Base-by-base conservation (phyloP, 306 rosid genomes). In the Quercus agrifolia region DNA sequence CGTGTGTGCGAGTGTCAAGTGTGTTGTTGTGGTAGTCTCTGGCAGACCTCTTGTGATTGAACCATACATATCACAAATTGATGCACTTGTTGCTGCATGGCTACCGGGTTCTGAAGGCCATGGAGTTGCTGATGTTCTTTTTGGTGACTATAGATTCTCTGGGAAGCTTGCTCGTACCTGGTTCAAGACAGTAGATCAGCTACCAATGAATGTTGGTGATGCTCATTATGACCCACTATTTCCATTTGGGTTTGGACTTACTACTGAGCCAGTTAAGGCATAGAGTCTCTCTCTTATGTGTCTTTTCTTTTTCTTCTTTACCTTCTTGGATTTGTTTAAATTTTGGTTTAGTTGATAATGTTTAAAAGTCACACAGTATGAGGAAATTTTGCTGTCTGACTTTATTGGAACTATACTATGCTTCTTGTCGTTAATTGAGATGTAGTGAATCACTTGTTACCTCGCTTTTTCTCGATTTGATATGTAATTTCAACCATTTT, bases 141-240 rank as follows among this genome's bases (percentile, higher is more conserved):
- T 61, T 38, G 58, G 82, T 23, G 82, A 79, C 62, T 59, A 79
- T 51, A 77, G 77, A 13, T 79, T 79, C 64, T 71, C 73, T 2
- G 82, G 82, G 14, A 72, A 72, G 82, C 77, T 79, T 61, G 14
- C 82, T 30, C 66, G 66, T 19, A 62, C 79, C 15, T 75, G 79
- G 79, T 75, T 75, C 71, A 75, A 62, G 71, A 41, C 79, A 6
- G 59, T 75, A 1, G 71, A 75, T 17, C 72, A 75, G 54, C 79
- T 75, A 25, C 79, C 79, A 6, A 75, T 75, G 79, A 75, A 75
- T 75, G 79, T 75, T 61, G 79, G 79, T 9, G 79, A 75, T 62
- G 17, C 71, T 41, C 72, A 62, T 44, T 75, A 75, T 19, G 79
- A 75, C 49, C 79, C 79, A 3, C 71, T 75, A 38, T 75, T 75